Percentiles rank a stretch among this genome's conserved stretches.
Evolutionary conservation across 129 eudicot species (phyloP).

Genomic region (Solidago caesia): DNA sequence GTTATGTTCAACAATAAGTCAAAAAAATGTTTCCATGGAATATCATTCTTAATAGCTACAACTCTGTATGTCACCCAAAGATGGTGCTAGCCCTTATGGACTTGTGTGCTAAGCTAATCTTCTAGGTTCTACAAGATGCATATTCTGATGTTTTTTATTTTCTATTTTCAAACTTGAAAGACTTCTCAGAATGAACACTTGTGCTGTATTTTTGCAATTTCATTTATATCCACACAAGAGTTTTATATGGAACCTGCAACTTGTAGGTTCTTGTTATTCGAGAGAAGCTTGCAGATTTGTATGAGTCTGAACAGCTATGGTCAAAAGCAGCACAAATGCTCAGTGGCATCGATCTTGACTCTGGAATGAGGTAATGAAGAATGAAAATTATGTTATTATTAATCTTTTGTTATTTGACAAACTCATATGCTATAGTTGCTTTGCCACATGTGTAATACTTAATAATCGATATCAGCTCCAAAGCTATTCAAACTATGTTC

Average conservation of each 20-base stretch:
- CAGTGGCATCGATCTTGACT: conserved; percentile 95
- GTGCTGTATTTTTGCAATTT: not conserved
- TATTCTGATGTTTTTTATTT: not conserved
- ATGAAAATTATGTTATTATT: not conserved
- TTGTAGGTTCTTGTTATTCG: conserved; percentile 80
- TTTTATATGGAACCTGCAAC: conserved; percentile 20
- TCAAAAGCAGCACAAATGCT: conserved; percentile 98
- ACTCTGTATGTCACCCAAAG: not conserved
- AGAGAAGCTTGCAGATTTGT: conserved; percentile 92
- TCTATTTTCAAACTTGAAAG: not conserved
- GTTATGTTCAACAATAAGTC: too few species aligned
- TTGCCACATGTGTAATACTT: not conserved
- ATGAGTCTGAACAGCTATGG: conserved; percentile 93
- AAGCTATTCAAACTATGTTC: conserved; percentile 16
- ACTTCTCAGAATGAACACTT: conserved; percentile 6
- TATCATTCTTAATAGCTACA: too few species aligned
- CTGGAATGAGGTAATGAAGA: conserved; percentile 82
- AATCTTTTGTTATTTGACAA: conserved; percentile 6
- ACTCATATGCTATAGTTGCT: conserved; percentile 7
- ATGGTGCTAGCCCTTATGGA: conserved; percentile 10
- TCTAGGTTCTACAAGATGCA: conserved; percentile 6
- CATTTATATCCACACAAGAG: not conserved
- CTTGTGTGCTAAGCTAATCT: conserved; percentile 6
- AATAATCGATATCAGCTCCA: not conserved
- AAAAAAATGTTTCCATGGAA: too few species aligned